Base-by-base conservation (phyloP, 169 alveolate genomes). In the Eimeria sp. region DNA sequence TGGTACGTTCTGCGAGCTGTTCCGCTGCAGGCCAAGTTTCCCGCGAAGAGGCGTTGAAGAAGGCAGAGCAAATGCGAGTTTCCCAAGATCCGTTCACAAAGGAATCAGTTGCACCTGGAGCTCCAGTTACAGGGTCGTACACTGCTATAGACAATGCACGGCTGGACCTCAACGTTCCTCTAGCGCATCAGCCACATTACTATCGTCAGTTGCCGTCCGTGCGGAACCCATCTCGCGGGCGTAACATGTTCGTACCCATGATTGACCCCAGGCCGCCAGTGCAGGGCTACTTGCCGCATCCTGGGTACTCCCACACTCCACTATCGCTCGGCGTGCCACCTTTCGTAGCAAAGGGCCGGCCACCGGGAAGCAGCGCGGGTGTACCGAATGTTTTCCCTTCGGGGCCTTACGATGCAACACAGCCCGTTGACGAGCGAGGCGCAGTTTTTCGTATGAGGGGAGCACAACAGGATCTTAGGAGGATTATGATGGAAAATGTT, bases 181-280 rank as follows among this genome's bases (percentile, higher is more conserved):
- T 93, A 64, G 96, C 96, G 4, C 74, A 80, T 33, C 96, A 93
- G 94, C 96, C 96, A 80, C 54, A 93, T 89, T 93, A 93, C 89
- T 93, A 93, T 52, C 82, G 96, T 14, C 94, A 93, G 80, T 58
- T 93, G 77, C 96, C 96, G 43, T 93, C 96, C 58, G 96, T 83
- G 46, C 94, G 90, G 71, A 87, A 87, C 18, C 93, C 78, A 33
- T 64, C 72, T 40, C 37, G 96, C n/a, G 82, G 90, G 14, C 82
- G 94, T 33, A 93, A 83, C 78, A 37, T 71, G 94, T 93, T 93
- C 77, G 80, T 93, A 20, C 96, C 96, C 3, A 54, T 93, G 66
- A 54, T 58, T 13, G 96, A 93, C 80, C 68, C 64, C 49, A 88
- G 94, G 54, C 96, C 89, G 10, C 77, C 90, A 52, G 62, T 78